A percentile compares a stretch with the other conserved stretches of the same genome.
phyloP scores from a whole-genome alignment of 2,329 filamentous ascomycete genomes.

The Cladosporium halotolerans region DNA sequence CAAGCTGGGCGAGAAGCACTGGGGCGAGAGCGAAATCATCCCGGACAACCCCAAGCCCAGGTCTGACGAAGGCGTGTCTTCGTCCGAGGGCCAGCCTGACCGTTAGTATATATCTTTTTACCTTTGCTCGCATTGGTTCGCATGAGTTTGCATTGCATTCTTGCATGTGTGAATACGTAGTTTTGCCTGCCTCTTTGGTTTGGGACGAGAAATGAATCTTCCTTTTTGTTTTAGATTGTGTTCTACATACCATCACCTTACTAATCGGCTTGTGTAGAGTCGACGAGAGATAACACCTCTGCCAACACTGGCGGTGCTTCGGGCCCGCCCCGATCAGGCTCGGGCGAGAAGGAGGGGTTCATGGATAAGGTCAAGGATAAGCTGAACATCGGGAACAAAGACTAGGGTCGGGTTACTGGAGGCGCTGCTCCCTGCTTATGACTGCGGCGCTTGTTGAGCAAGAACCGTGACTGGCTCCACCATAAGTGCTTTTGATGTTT shows the following conservation, averaged over 20 bases:
- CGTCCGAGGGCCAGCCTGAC: conserved; percentile 23
- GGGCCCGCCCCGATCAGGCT: not conserved
- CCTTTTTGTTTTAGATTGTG: not conserved
- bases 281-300: conserved; percentile 16
- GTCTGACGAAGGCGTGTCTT: conserved; percentile 14
- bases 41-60: conserved; percentile 23
- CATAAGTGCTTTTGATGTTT: too few relatives aligned
- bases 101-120: conserved; percentile 18
- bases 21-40: conserved; percentile 31
- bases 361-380: conserved; percentile 25
- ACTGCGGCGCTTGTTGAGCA: too few relatives aligned
- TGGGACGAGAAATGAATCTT: not conserved
- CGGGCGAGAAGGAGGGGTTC: conserved; percentile 20
- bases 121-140: not conserved
- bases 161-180: not conserved
- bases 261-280: not conserved
- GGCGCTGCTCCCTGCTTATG: too few relatives aligned
- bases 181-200: not conserved
- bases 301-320: conserved; percentile 22
- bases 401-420: not conserved
- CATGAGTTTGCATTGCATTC: not conserved
- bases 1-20: conserved; percentile 27
- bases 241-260: not conserved
- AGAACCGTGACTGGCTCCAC: too few relatives aligned
- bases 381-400: conserved; percentile 18